Evolutionary conservation across 495 filamentous ascomycete genomes (phyloP).

Genomic region (Aspergillus bridgeri): DNA sequence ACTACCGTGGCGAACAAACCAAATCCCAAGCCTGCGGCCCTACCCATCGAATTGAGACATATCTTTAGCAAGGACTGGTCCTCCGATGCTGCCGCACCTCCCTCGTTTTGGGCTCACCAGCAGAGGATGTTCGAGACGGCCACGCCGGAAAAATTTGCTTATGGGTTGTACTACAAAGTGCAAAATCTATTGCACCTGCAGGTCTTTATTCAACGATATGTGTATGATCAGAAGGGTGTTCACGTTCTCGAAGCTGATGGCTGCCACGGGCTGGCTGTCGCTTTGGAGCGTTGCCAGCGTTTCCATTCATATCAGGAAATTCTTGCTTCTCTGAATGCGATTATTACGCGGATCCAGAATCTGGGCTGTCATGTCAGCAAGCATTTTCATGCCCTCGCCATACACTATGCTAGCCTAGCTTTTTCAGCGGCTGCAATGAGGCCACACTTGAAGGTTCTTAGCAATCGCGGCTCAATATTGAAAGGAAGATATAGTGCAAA

Average conservation of each 20-base stretch:
- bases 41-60: not conserved
- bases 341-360: constrained; percentile 23
- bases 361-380: constrained; percentile 9
- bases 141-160: constrained; percentile 9
- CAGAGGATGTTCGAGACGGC: not conserved
- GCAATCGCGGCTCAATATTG: not conserved
- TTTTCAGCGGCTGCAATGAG: constrained; percentile 26
- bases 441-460: constrained; percentile 18
- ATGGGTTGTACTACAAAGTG: constrained; percentile 5
- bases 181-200: constrained; percentile 10
- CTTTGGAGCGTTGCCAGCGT: constrained; percentile 17
- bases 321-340: constrained; percentile 25
- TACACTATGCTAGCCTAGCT: constrained; percentile 30
- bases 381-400: constrained; percentile 16
- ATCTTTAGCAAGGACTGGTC: constrained; percentile 20
- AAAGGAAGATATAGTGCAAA: not conserved
- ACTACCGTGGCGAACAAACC: constrained; percentile 2
- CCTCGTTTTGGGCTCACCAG: constrained; percentile 22
- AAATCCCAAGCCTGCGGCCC: not conserved
- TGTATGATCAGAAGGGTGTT: constrained; percentile 7
- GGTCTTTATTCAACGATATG: constrained; percentile 22
- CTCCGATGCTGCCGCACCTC: constrained; percentile 12
- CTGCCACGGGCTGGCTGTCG: not conserved
- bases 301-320: constrained; percentile 26
- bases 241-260: constrained; percentile 8